Evolutionary conservation across 306 rosid species (phyloP), one percentile per base, ranked within the genome.

Genomic region (Herpetospermum pedunculosum): DNA sequence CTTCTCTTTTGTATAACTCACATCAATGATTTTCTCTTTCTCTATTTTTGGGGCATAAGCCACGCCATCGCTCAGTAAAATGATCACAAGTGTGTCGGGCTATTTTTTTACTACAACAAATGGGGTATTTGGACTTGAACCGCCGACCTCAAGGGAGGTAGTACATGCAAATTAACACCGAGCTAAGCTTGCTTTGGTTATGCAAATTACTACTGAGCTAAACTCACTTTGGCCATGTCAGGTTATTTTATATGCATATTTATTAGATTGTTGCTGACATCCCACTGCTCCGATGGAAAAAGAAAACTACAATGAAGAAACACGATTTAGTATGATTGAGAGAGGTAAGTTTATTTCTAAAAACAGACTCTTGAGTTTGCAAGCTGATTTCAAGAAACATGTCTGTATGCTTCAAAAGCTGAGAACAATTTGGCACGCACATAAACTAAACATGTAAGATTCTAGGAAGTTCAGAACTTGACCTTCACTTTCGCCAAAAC

Each of bases 401-500:
- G 47, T 19, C 21, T 23, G 38, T 34, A 29, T 21, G 7, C 47
- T 19, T 21, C 32, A 65, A 65, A 32, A 65, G 19, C 6, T 23
- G 19, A 21, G 72, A 34, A 62, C 29, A 64, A 38, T 1, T 5
- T 2, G 19, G 30, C 50, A 38, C 11, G 50, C 72, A 38, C 34
- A 21, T 2, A 35, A 21, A 38, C 49, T 21, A 38, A 65, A 65
- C 49, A 23, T 28, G 64, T 34, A 26, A 47, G 44, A 9, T 58
- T 12, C 23, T 18, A 59, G 78, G 68, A 72, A 80, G 60, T 71
- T 44, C 25, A 58, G 73, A 72, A 41, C 60, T 69, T 49, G 73
- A 91, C 97, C 97, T 94, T 75, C 46, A 87, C 76, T 64, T 44
- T 85, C 77, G 85, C 87, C 79, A 91, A 43, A 75, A 77, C 86